Evolutionary conservation across 73 alveolate genomes (phyloP), one percentile per base, ranked within the genome.

Genomic region (Effrenium voratum): DNA sequence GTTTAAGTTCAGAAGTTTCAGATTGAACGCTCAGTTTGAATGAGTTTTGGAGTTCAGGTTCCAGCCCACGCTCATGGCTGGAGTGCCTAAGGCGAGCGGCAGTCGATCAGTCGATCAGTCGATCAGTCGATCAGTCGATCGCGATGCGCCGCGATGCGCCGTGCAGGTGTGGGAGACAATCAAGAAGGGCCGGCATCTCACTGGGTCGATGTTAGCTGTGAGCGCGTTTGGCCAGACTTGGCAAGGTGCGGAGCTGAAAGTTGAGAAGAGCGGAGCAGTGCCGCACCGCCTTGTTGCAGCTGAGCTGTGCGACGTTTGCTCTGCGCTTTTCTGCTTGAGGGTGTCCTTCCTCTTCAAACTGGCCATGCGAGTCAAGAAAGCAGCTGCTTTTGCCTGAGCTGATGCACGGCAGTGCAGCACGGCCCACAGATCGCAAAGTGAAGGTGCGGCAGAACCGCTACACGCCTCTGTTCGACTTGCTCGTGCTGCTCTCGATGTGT

Each of bases 261-360:
- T 87, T 15, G 95, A 87, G 84, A 87, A 87, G 68, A 87, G 95
- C 38, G 95, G 95, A 66, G 85, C 95, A 28, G 95, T 87, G 95
- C 36, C 66, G 28, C 30, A 63, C 38, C 15, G 88, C 44, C 13
- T 5, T 41, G 16, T 19, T 52, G 30, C 68, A 45, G 45, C 40
- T 19, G 83, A 28, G 30, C n/a, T 43, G 45, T 3, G 41, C 22
- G 28, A 70, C 40, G 1, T 16, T 26, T 22, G 16, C 50, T 15
- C 41, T 26, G 82, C 24, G 47, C 52, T n/a, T 19, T 22, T 10
- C 46, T 34, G 10, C 40, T 49, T 26, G 59, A 87, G 95, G 95
- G 95, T 87, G 36, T 76, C 95, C 75, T 87, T 87, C 52, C 95
- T 87, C 84, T 87, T 87, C 95, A 87, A 87, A 70, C 68, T 87